Base-by-base conservation (phyloP, 352 stramenopile genomes). In the Phytophthora pseudosyringae region DNA sequence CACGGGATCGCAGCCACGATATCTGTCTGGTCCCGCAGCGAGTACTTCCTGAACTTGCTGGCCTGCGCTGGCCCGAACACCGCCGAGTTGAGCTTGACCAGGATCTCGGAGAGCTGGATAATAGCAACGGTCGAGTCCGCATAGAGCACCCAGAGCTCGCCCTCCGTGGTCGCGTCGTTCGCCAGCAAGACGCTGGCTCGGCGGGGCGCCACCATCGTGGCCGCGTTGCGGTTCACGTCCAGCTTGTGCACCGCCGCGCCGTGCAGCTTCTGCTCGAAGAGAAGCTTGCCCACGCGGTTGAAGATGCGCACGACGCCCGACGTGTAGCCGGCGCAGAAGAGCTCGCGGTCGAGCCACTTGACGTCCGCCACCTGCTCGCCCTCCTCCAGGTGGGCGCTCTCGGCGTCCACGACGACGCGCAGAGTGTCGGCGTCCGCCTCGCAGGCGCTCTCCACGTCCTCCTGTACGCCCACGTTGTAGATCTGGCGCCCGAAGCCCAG, bases 41-140 rank as follows among this genome's bases (percentile, higher is more conserved):
- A 75, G 39, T 94, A 95, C 58, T 95, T 95, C 48, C 86, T 76
- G 36, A 94, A 91, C 59, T 91, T 93, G 62, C 73, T 88, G 15
- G 74, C 86, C 57, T 94, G 83, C 0, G 81, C 80, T 12, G 82
- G 79, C 5, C 80, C 79, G 46, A 89, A 87, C 5, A 90, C 76
- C 9, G 74, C 69, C 13, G 82, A 72, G 48, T 69, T 78, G 18
- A 92, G 73, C 33, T 80, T 84, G 3, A 49, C 21, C 18, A 87
- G 40, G 13, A 94, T 63, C 43, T 94, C 81, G 11, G 85, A 80
- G 0, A 91, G 50, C 36, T 90, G 82, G 1, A 95, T 73, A 60
- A 95, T 91, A 15, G 76, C 87, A n/a, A 95, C 71, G 12, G 85
- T 94, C 2, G 78, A 66, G 50, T 95, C 87, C 5, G 78, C 74